A percentile compares a stretch with the other conserved stretches of the same genome.
Conservation (phyloP, 495 filamentous ascomycete genomes). For the Mycothermus thermophilus region DNA sequence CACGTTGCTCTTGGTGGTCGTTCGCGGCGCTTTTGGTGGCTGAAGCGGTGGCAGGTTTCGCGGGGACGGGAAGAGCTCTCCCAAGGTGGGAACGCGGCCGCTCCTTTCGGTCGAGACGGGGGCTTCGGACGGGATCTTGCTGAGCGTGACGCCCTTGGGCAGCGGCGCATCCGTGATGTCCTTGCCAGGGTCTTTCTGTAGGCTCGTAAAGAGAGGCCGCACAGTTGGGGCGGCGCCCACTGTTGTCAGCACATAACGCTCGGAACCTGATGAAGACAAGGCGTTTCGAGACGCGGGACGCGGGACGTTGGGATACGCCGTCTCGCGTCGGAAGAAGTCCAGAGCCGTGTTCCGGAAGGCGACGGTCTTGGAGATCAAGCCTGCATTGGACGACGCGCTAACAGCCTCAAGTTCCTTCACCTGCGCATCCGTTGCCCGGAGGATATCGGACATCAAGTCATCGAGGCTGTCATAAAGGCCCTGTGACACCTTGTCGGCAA, state of each 20-base stretch:
- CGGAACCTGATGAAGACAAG: slow-evolving; percentile 13
- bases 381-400: slow-evolving; percentile 14
- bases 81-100: slow-evolving; percentile 49
- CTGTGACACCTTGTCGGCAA: slow-evolving; percentile 32
- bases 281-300: slow-evolving; percentile 6
- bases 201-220: slow-evolving; percentile 72
- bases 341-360: slow-evolving; percentile 29
- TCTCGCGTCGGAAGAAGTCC: slow-evolving; percentile 27
- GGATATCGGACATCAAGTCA: slow-evolving; percentile 32
- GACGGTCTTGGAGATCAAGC: slow-evolving; percentile 22
- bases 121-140: slow-evolving; percentile 46
- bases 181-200: slow-evolving; percentile 37
- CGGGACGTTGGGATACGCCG: slow-evolving; percentile 24
- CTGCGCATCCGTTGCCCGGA: slow-evolving; percentile 23
- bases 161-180: slow-evolving; percentile 48
- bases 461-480: slow-evolving; percentile 32
- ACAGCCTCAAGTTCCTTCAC: slow-evolving; percentile 25
- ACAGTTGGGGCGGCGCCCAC: slow-evolving; percentile 55
- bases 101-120: slow-evolving; percentile 24
- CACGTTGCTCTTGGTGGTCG: slow-evolving; percentile 44
- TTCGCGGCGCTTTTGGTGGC: slow-evolving; percentile 56
- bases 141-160: slow-evolving; percentile 59
- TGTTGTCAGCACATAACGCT: slow-evolving; percentile 53
- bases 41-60: slow-evolving; percentile 49
- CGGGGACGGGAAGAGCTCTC: slow-evolving; percentile 67